Conservation (phyloP, 352 stramenopile genomes). For the Globisporangium heterothallicum region DNA sequence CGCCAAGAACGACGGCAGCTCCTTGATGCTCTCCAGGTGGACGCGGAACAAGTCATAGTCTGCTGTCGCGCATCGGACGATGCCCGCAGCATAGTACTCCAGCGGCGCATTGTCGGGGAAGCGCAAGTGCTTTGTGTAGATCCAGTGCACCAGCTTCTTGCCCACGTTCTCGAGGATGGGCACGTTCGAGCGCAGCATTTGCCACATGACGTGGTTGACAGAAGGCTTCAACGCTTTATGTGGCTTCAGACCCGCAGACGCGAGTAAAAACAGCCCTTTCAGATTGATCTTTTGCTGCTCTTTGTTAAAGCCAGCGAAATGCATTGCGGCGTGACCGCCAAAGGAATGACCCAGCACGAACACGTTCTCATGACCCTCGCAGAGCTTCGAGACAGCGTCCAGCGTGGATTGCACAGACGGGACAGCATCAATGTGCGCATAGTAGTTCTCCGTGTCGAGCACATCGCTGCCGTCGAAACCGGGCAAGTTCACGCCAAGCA, state of each 20-base stretch:
- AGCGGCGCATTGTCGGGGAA: slow-evolving; percentile 36
- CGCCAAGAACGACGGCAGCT: slow-evolving; percentile 41
- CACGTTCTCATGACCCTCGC: slow-evolving; percentile 13
- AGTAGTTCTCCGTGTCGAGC: slow-evolving; percentile 20
- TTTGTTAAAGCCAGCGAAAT: slow-evolving; percentile 37
- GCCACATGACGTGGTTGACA: slow-evolving; percentile 35
- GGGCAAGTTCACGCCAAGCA: slow-evolving; percentile 57
- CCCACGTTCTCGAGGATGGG: slow-evolving; percentile 2
- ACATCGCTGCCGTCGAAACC: slow-evolving; percentile 28
- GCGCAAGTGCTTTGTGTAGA: slow-evolving; percentile 40
- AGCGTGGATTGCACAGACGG: slow-evolving; percentile 25
- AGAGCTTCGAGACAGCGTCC: slow-evolving; percentile 31
- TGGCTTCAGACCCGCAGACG: slow-evolving; percentile 39
- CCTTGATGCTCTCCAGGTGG: slow-evolving; percentile 20
- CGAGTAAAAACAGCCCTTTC: slow-evolving; percentile 42
- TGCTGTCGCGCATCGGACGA: slow-evolving; percentile 42
- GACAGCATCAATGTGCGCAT: slow-evolving; percentile 20
- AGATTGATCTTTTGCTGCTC: slow-evolving; percentile 25
- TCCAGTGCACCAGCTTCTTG: slow-evolving; percentile 8
- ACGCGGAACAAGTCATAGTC: slow-evolving; percentile 36
- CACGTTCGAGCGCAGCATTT: slow-evolving; percentile 18
- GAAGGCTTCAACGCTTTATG: slow-evolving; percentile 37
- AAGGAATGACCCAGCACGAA: slow-evolving; percentile 14
- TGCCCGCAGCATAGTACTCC: slow-evolving; percentile 54
- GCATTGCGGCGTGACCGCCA: slow-evolving; percentile 24